Base-by-base conservation (phyloP, 805 yeast genomes). In the Suhomyces canberraensis region DNA sequence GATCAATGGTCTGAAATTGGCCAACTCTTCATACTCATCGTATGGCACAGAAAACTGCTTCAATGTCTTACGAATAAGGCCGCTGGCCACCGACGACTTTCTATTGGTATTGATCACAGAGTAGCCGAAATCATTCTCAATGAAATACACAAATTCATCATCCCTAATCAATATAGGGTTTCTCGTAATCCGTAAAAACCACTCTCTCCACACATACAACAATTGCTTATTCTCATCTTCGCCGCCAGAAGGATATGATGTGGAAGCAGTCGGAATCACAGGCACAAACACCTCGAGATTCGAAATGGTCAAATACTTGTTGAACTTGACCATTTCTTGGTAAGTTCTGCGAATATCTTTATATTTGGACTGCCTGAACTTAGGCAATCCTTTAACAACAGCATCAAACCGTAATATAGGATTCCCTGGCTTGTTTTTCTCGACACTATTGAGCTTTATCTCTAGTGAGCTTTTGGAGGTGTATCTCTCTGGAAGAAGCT, bases 211-310 rank as follows among this genome's bases (percentile, higher is more conserved):
- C 32, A 75, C 74, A 11, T 48, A 48, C 32, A 71, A 62, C 27
- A 87, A 67, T 37, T 78, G 76, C 36, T 67, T 66, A 33, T 71
- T 72, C 51, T 87, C 95, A 44, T 91, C 97, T 19, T 84, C 84
- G 30, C 90, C 85, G 36, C 85, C 85, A n/a, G 79, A 67, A 17
- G 95, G 95, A 52, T 80, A 90, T 14, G 89, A 74, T 1, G 95
- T 84, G 5, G 69, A 73, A 1, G 93, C 69, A 15, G 70, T 65
- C 0, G 98, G 97, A 28, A 93, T 67, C 4, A 95, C 80, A 0
- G 98, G 97, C 3, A 93, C 89, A 61, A 91, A 89, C 38, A 93
- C 90, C 58, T 93, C 98, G 21, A 91, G 81, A 51, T 89, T 84
- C 25, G 95, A 85, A 15, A 81, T 79, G 39, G 80, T 79, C 44